Evolutionary conservation across 2,329 filamentous ascomycete species (phyloP), one percentile per base, ranked within the genome.

Genomic region (Clonostachys rhizophaga): DNA sequence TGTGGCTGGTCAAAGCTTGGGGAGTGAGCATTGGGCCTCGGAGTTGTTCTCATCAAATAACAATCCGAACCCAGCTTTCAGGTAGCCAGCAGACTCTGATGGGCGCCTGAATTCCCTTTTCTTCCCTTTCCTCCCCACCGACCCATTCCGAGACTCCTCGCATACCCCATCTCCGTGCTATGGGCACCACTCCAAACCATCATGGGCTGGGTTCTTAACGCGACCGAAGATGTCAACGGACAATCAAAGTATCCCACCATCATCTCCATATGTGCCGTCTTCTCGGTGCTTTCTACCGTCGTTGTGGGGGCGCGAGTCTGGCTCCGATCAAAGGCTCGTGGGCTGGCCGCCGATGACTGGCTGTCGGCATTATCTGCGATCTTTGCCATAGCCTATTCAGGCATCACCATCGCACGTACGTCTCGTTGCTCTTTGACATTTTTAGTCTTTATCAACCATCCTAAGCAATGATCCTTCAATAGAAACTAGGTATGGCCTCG

Each of bases 401-500:
- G 65, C 6, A 61, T 78, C 5, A 78, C 73, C 50, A 77, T 79
- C 34, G 61, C 67, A 20, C 75, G 72, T 76, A 63, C 49, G 73
- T 59, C 34, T 45, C 43, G 20, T 17, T 36, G 8, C 5, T 10
- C 11, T 39, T 17, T 11, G 17, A 34, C 20, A 5, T 13, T 7
- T 6, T 13, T 14, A 13, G 12, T 30, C 11, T 20, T 36, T 14
- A 47, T 14, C 17, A 42, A 2, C 13, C 5, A 13, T 42, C 3
- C n/a, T 16, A 30, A 30, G 24, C 3, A 30, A 42, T 8, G 3
- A 40, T 35, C 5, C 41, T n/a, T 33, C 34, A 14, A 13, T 51
- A 76, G 74, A 80, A 61, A 78, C 75, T 5, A 69, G 70, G 58
- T 79, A 74, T 50, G 76, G 76, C 16, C 64, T 80, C 4, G 76